A percentile compares a stretch with the other conserved stretches of the same genome.
Evolutionary conservation across 2,329 filamentous ascomycete genomes (phyloP).

Genomic region (Monosporascus sp.): DNA sequence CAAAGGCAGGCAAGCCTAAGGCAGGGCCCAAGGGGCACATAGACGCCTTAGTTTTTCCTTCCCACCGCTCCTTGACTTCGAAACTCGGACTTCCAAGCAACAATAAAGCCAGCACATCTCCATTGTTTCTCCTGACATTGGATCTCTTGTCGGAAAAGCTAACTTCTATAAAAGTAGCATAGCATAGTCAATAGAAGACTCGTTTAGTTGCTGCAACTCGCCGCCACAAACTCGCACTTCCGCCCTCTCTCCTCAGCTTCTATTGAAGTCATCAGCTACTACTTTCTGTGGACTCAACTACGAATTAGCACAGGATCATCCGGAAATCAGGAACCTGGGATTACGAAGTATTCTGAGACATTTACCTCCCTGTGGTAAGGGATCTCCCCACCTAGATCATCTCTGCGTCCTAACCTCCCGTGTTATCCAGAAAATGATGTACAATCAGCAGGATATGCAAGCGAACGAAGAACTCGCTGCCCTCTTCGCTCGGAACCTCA

Average conservation of each 20-base stretch:
- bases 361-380: neutral
- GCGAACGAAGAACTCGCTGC: constrained; percentile 76
- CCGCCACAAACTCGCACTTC: constrained; percentile 7
- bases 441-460: constrained; percentile 48
- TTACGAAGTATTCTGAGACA: neutral
- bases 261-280: constrained; percentile 1
- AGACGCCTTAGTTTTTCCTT: neutral
- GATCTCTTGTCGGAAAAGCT: constrained; percentile 3
- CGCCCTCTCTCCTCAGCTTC: constrained; percentile 8
- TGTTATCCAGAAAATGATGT: constrained; percentile 30
- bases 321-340: neutral
- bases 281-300: neutral
- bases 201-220: constrained; percentile 21
- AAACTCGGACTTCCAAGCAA: neutral
- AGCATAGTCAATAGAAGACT: constrained; percentile 48
- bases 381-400: constrained; percentile 1
- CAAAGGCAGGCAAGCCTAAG: neutral
- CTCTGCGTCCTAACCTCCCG: constrained; percentile 10
- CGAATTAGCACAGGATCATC: neutral
- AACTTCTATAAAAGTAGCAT: constrained; percentile 34
- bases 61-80: neutral
- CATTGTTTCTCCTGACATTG: constrained; percentile 1
- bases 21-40: neutral
- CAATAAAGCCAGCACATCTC: neutral
- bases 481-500: constrained; percentile 74